Evolutionary conservation across 495 filamentous ascomycete genomes (phyloP), one percentile per base, ranked within the genome.

Genomic region (Lepraria neglecta): DNA sequence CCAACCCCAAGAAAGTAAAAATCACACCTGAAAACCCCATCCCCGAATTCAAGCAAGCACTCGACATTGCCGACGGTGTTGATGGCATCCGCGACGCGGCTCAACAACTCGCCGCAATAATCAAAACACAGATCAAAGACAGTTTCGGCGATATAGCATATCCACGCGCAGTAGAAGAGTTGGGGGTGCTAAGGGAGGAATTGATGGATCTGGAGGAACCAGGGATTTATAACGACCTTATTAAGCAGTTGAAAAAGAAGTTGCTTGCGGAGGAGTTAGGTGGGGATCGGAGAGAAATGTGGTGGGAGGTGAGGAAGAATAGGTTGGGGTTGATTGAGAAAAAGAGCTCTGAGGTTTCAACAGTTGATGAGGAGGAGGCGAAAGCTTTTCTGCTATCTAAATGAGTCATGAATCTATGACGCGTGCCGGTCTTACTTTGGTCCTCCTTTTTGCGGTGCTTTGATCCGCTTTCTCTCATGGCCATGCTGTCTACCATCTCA

Each of bases 11-110:
- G 64, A 80, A 76, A 11, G 68, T 74, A 44, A 86, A 82, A 60
- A 91, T 99, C 56, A 87, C 86, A 3, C 67, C 82, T 0, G 76
- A 84, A 28, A 97, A 99, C 66, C 84, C 91, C 5, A 88, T 99
- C 50, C 91, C 95, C 0, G 87, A 92, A 56, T 97, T 97, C 81
- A 95, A 91, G 68, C 90, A 92, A 73, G 81, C 83, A 24, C 77
- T 97, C 17, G 78, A 79, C 0, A 73, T 74, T 1, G 80, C 88
- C 2, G 82, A 84, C 15, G 83, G 84, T 35, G 74, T 85, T 17
- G 76, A 79, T 17, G 78, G 76, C 4, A 78, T 95, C 28, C 78
- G 83, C 59, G 83, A 86, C 52, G 87, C 89, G 0, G 82, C 82
- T 4, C 82, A 83, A 64, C 89, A 96, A 69, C 87, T 99, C 81